Base-by-base conservation (phyloP, 1,139 yeast species). In the Lodderomyces orthopsilosis region DNA sequence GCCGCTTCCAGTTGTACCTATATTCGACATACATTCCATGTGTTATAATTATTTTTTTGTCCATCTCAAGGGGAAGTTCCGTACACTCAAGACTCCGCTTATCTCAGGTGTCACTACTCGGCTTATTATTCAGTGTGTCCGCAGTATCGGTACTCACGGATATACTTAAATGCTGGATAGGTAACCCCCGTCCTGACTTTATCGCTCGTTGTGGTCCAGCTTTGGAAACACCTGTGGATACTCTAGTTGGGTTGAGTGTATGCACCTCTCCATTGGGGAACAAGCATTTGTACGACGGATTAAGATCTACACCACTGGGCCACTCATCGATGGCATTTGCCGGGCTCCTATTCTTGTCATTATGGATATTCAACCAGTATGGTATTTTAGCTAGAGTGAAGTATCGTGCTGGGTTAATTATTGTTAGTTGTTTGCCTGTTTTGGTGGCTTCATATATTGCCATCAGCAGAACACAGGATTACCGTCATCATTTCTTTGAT, bases 291-390 rank as follows among this genome's bases (percentile, higher is more conserved):
- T 50, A 55, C 2, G 77, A 72, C 52, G 77, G 77, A 4, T 63
- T 72, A 68, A 63, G 73, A 47, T 68, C 75, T 22, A 70, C 75
- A 5, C 77, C 77, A 4, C 65, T 70, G 21, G 77, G 77, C 22
- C 77, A 72, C 49, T 66, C 75, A 7, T 66, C 74, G 19, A 64
- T 72, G 42, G 59, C 73, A 12, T 70, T 70, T 56, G 57, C 68
- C 33, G 72, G 72, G 3, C 59, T 67, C 41, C 52, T 62, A 10
- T 71, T 58, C 51, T 59, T 71, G 47, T 49, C 70, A 18, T 56
- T 69, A 41, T 72, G 77, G 77, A 48, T 71, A 17, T 51, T 59
- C 35, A 74, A 75, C 6, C 74, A 70, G 46, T 61, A 58, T 46
- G 59, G 61, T 10, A 41, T 53, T 61, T 14, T 34, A 35, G n/a